phyloP scores from a whole-genome alignment of 306 rosid species.

The Vicia villosa region DNA sequence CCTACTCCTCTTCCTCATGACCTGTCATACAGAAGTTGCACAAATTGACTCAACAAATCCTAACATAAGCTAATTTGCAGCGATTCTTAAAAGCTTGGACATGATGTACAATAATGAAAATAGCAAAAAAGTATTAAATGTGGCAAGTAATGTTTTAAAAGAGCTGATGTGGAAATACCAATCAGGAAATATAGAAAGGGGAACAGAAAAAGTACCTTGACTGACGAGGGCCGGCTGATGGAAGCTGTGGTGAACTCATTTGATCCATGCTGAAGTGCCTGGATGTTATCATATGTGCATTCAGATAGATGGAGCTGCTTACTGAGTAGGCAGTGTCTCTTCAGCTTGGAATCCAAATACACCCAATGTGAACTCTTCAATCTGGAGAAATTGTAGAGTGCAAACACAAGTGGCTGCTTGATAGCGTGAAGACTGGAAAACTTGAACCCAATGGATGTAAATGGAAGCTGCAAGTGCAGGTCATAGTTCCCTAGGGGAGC shows the following conservation, averaged over 20 bases:
- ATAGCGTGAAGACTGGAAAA: constrained; percentile 57
- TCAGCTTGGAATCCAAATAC: constrained; percentile 66
- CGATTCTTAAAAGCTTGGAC: constrained; percentile 23
- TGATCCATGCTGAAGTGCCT: constrained; percentile 66
- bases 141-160: constrained; percentile 4
- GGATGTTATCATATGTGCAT: constrained; percentile 90
- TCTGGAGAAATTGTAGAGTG: constrained; percentile 64
- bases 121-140: constrained; percentile 16
- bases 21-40: constrained; percentile 49
- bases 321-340: constrained; percentile 65
- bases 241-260: constrained; percentile 43
- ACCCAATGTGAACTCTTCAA: constrained; percentile 69
- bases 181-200: constrained; percentile 16
- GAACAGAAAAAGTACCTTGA: constrained; percentile 57
- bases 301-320: constrained; percentile 76
- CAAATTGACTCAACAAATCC: constrained; percentile 38
- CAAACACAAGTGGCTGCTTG: constrained; percentile 77
- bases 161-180: background rate
- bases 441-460: constrained; percentile 81
- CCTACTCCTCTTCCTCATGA: constrained; percentile 51
- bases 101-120: constrained; percentile 14
- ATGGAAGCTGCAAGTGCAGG: constrained; percentile 68
- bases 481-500: constrained; percentile 52
- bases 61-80: constrained; percentile 23
- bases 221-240: constrained; percentile 39